Evolutionary conservation across 2,329 filamentous ascomycete genomes (phyloP), one percentile per base, ranked within the genome.

Genomic region (Hortaea sp.): DNA sequence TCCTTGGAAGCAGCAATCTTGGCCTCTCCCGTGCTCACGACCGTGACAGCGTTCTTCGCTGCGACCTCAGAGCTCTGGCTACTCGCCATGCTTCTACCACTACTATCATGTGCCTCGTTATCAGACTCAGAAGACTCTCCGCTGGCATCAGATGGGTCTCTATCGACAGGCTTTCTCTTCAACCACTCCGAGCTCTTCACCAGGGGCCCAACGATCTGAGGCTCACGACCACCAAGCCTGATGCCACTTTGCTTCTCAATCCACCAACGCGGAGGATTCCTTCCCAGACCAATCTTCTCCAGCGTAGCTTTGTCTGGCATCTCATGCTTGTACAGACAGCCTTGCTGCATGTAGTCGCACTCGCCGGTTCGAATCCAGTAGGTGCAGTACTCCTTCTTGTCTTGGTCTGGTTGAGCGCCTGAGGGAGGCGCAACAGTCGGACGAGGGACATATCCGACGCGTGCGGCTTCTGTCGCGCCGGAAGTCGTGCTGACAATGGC

Each of bases 331-430:
- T 81, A 95, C 53, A 82, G 80, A 69, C 89, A 95, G 0, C 89
- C 88, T 59, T 89, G 82, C 63, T 94, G 86, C 3, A 77, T 81
- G 63, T 87, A 95, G 51, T 84, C 84, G 63, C 89, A 95, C 39
- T 85, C 79, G 13, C 88, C 88, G 48, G 85, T 82, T 56, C 86
- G 82, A 45, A 95, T 82, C 88, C 88, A 95, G 65, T 90, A 87
- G 48, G 88, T 86, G 66, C 88, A 95, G 65, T 84, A 94, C 27
- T 84, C 70, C 63, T 94, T 94, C 57, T 76, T 78, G 5, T 66
- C 64, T 5, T 59, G 59, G 7, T 70, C 64, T 12, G 67, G 66
- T 12, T 63, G 53, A n/a, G 59, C 54, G 20, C 66, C 65, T 0
- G 68, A 68, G 2, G 67, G 64, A 5, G 63, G 55, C 3, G 46